Evolutionary conservation across 1,284 basidiomycete species (phyloP).

Genomic region (Irpex sp.): DNA sequence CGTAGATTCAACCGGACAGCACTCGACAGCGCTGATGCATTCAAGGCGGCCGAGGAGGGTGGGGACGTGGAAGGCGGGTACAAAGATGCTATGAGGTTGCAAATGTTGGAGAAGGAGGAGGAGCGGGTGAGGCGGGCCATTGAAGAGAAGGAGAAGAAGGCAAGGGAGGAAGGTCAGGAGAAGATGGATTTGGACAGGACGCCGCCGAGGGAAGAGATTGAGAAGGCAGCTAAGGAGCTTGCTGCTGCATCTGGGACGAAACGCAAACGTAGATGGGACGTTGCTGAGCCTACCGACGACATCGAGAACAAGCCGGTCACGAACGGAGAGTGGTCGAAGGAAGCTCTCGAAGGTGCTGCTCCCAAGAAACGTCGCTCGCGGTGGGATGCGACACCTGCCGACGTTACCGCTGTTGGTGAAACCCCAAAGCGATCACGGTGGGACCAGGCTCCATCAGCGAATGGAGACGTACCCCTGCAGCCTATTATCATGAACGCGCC

Average conservation of each 20-base stretch:
- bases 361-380: slow-evolving; percentile 90
- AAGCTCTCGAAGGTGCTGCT: slow-evolving; percentile 65
- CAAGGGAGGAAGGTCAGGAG: slow-evolving; percentile 76
- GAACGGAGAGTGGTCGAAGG: slow-evolving; percentile 66
- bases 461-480: slow-evolving; percentile 59
- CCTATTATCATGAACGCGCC: slow-evolving; percentile 85
- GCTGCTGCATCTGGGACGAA: slow-evolving; percentile 63
- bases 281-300: slow-evolving; percentile 57
- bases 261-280: slow-evolving; percentile 88
- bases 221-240: slow-evolving; percentile 65
- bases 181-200: slow-evolving; percentile 88
- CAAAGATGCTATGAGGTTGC: slow-evolving; percentile 93
- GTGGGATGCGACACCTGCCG: slow-evolving; percentile 89
- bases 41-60: slow-evolving; percentile 61
- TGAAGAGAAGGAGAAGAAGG: slow-evolving; percentile 82
- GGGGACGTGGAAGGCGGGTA: slow-evolving; percentile 83
- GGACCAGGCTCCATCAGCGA: slow-evolving; percentile 82
- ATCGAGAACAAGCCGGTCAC: slow-evolving; percentile 56
- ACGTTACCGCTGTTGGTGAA: slow-evolving; percentile 48
- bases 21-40: slow-evolving; percentile 77
- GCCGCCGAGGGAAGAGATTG: slow-evolving; percentile 73
- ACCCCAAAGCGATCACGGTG: slow-evolving; percentile 87
- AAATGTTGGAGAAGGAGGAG: slow-evolving; percentile 93
- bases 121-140: slow-evolving; percentile 80
- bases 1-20: slow-evolving; percentile 85